A percentile compares a stretch with the other conserved stretches of the same genome.
These are phyloP conservation scores for Neurospora sp. DNA, from an alignment of 495 filamentous ascomycete species.

Conservation along the genomic window DNA sequence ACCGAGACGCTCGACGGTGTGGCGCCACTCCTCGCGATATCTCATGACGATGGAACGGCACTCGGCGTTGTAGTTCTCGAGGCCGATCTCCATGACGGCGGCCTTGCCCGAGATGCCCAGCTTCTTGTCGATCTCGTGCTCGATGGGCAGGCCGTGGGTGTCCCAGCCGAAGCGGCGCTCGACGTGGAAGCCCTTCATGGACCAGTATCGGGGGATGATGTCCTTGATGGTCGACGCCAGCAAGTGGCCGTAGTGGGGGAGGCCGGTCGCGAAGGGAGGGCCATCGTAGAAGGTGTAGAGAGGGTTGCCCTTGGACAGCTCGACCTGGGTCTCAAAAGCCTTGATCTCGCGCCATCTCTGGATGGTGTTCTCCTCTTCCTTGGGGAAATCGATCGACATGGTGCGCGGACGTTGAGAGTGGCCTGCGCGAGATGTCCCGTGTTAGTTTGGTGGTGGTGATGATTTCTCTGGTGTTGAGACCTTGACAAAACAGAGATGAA, in stretches of 20 bases:
- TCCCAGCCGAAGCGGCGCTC: slow-evolving; percentile 68
- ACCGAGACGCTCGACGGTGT: slow-evolving; percentile 81
- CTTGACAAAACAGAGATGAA: not conserved
- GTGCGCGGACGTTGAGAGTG: slow-evolving; percentile 2
- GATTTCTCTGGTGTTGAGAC: not conserved
- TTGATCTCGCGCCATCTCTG: slow-evolving; percentile 79
- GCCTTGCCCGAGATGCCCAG: slow-evolving; percentile 80
- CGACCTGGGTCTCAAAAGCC: slow-evolving; percentile 58
- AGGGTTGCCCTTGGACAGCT: slow-evolving; percentile 49
- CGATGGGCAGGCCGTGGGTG: slow-evolving; percentile 91
- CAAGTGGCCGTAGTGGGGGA: slow-evolving; percentile 94
- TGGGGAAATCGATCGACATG: slow-evolving; percentile 88
- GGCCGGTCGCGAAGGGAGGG: slow-evolving; percentile 49
- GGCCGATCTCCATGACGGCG: slow-evolving; percentile 77
- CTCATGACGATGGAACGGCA: slow-evolving; percentile 93
- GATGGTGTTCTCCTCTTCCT: slow-evolving; percentile 77
- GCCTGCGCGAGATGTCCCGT: not conserved
- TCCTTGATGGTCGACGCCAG: slow-evolving; percentile 97
- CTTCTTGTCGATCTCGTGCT: slow-evolving; percentile 98
- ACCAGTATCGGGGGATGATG: slow-evolving; percentile 94
- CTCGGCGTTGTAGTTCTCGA: slow-evolving; percentile 87
- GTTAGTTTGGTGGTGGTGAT: not conserved
- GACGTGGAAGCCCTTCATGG: slow-evolving; percentile 91
- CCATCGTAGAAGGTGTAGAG: slow-evolving; percentile 81
- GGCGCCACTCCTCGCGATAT: slow-evolving; percentile 79